A percentile compares a stretch with the other conserved stretches of the same genome.
Evolutionary conservation across 345 rosid genomes (phyloP).

Genomic region (Gynandropsis gynandra): DNA sequence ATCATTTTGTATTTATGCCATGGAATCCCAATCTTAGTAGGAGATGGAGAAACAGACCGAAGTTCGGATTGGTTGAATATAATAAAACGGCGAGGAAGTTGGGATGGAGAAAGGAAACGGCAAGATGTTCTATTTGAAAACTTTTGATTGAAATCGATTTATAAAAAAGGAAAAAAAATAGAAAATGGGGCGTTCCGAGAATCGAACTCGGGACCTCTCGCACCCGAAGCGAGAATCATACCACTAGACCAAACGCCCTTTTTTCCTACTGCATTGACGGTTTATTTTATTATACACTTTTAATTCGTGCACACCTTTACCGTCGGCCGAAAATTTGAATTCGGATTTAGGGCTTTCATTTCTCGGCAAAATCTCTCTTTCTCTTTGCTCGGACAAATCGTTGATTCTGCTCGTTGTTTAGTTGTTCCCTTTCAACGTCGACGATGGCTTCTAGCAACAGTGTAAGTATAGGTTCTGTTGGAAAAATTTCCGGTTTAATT

Average conservation of each 20-base stretch:
- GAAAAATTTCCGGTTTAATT: not conserved
- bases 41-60: too few species aligned
- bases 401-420: slow-evolving; percentile 1
- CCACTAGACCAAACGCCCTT: slow-evolving; percentile 84
- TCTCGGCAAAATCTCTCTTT: not conserved
- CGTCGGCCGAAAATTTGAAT: too few species aligned
- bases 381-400: slow-evolving; percentile 5
- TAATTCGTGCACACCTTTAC: too few species aligned
- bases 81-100: too few species aligned
- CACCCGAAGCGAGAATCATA: slow-evolving; percentile 98
- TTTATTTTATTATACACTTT: too few species aligned
- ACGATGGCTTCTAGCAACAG: slow-evolving; percentile 41
- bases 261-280: too few species aligned
- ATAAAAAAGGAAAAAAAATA: too few species aligned
- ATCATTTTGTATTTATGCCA: too few species aligned
- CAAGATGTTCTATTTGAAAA: not conserved
- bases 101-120: not conserved
- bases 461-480: slow-evolving; percentile 34
- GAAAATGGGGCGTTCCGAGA: slow-evolving; percentile 73
- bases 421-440: not conserved
- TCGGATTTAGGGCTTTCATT: too few species aligned
- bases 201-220: slow-evolving; percentile 96
- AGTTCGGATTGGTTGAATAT: too few species aligned
- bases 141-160: too few species aligned
- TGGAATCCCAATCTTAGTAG: too few species aligned